A percentile compares a stretch with the other conserved stretches of the same genome.
These are phyloP conservation scores for Coemansia sp. DNA, from an alignment of 192 early-diverging fungal species.

Conservation along the genomic window DNA sequence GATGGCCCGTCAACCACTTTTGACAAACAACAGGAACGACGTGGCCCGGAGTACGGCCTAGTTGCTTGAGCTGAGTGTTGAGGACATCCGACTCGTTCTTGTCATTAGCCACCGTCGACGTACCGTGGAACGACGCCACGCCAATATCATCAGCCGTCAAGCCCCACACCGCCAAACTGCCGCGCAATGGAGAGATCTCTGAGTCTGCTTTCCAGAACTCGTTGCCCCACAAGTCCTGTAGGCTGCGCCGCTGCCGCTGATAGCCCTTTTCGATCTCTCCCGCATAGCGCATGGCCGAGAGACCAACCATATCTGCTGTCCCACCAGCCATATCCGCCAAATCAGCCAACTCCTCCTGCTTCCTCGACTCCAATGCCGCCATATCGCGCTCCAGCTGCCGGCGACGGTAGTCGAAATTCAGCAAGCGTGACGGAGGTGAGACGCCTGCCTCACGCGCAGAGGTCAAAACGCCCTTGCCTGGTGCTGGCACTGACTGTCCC, in stretches of 20 bases:
- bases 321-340: neutral
- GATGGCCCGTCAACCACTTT: constrained; percentile 88
- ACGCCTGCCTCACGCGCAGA: constrained; percentile 73
- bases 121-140: constrained; percentile 92
- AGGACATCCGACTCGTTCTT: constrained; percentile 88
- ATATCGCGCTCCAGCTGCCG: constrained; percentile 65
- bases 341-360: too few species aligned
- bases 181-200: constrained; percentile 79
- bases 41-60: constrained; percentile 79
- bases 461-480: constrained; percentile 90
- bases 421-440: constrained; percentile 52
- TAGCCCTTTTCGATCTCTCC: too few species aligned
- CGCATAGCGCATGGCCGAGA: too few species aligned
- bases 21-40: constrained; percentile 78
- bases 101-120: constrained; percentile 90
- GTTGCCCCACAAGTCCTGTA: constrained; percentile 71
- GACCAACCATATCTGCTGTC: too few species aligned
- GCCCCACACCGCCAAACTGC: constrained; percentile 80
- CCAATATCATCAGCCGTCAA: constrained; percentile 87
- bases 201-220: constrained; percentile 79
- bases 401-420: constrained; percentile 82
- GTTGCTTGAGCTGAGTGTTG: constrained; percentile 62
- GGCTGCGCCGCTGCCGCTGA: constrained; percentile 59
- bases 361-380: neutral
- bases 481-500: constrained; percentile 88